Evolutionary conservation across 495 filamentous ascomycete genomes (phyloP), one percentile per base, ranked within the genome.

Genomic region (Podospora conica): DNA sequence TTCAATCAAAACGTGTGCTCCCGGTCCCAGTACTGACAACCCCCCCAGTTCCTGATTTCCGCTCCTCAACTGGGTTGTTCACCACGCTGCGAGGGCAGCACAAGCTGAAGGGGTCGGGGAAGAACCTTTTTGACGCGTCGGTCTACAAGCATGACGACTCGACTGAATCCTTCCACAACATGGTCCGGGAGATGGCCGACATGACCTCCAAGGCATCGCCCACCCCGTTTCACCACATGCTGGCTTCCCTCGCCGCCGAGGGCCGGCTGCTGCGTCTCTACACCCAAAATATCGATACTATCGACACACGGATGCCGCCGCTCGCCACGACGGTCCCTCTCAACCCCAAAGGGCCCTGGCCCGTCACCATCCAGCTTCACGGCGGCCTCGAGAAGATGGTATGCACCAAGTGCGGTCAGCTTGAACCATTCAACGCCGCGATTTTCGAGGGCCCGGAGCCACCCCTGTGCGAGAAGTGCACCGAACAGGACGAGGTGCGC

Each of bases 321-420:
- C 81, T 98, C 15, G 80, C 84, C 7, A 97, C 95, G 2, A 81
- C 82, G 40, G 85, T 96, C 3, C 93, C 93, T 1, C 68, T 86
- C 27, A 79, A 80, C 48, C 70, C 70, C 31, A 97, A 96, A 77
- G 94, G 89, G 15, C 91, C 91, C 3, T 98, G 96, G 96, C 95
- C 95, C 1, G 85, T 85, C 67, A 94, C 95, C 2, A 87, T 98
- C 69, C 96, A 98, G 76, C 85, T 98, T 22, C 95, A 98, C 68
- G 95, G 95, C 21, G 93, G 93, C 53, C 84, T 98, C 23, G 90
- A 90, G 60, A 94, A 96, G 76, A 97, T 97, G 94, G 89, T 95
- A 18, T 98, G 95, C 75, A 88, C 90, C 23, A 97, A 97, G 75
- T 98, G 95, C 76, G 84, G 86, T 66, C 83, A 91, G 67, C 79